These are phyloP conservation scores for Aspergillus tubingensis DNA, from an alignment of 2,329 filamentous ascomycete genomes.

Conservation along the genomic window DNA sequence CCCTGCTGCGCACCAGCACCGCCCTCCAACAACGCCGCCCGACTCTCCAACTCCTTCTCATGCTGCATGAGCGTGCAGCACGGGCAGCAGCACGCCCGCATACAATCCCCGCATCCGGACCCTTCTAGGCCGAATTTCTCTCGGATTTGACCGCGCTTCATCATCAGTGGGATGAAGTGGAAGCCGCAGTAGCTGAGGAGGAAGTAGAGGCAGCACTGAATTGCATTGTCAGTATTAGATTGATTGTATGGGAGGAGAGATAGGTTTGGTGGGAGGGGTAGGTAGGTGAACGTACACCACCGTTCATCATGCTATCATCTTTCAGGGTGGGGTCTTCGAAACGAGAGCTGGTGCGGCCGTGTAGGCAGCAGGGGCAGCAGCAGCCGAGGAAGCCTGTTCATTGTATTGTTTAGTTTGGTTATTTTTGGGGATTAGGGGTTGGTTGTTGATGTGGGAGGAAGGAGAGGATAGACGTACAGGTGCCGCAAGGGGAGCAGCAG, in stretches of 20 bases:
- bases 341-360: constrained; percentile 35
- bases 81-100: constrained; percentile 56
- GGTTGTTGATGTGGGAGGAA: neutral
- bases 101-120: constrained; percentile 53
- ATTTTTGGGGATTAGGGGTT: neutral
- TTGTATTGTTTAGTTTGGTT: neutral
- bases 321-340: constrained; percentile 32
- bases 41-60: constrained; percentile 53
- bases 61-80: constrained; percentile 62
- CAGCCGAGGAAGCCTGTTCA: constrained; percentile 28
- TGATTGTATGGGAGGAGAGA: neutral
- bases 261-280: too few relatives aligned
- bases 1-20: constrained; percentile 7
- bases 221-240: neutral
- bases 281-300: constrained; percentile 24
- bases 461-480: constrained; percentile 26
- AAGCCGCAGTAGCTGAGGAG: constrained; percentile 33
- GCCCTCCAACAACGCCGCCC: neutral
- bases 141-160: constrained; percentile 58
- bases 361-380: constrained; percentile 36
- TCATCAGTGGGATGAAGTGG: constrained; percentile 49
- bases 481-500: constrained; percentile 34
- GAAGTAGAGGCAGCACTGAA: constrained; percentile 39
- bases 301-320: constrained; percentile 31
- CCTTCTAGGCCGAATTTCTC: constrained; percentile 57